phyloP scores from a whole-genome alignment of 2,329 filamentous ascomycete species.

The Lecanoromycetidae sp. region DNA sequence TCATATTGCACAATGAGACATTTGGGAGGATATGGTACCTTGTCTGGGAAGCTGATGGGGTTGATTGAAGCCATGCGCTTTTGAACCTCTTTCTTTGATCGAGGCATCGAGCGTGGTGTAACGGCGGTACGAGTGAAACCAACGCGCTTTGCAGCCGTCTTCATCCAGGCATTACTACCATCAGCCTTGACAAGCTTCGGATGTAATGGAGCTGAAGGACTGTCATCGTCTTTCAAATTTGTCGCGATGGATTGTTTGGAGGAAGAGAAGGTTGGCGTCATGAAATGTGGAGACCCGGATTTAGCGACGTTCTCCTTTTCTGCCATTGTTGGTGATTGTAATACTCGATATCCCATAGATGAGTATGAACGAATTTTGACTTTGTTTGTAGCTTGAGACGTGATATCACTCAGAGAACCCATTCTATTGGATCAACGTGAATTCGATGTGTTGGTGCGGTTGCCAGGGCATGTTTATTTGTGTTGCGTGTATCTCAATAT shows the following conservation, averaged over 20 bases:
- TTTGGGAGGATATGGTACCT: no score
- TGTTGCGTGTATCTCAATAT: no score
- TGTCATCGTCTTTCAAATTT: background rate
- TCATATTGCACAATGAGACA: no score
- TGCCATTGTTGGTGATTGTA: background rate
- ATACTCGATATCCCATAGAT: constrained; percentile 8
- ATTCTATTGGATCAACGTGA: background rate
- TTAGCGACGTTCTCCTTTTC: constrained; percentile 11
- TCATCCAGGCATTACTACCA: constrained; percentile 9
- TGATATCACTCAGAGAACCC: constrained; percentile 18
- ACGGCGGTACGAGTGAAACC: constrained; percentile 10
- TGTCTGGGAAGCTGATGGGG: constrained; percentile 14
- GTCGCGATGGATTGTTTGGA: constrained; percentile 7
- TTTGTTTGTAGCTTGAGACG: constrained; percentile 14
- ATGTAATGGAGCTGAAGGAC: constrained; percentile 1
- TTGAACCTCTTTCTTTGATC: constrained; percentile 14
- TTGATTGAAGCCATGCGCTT: constrained; percentile 1
- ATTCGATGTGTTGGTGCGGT: background rate
- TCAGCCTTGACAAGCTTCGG: constrained; percentile 4
- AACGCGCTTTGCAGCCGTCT: constrained; percentile 16
- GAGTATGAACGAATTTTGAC: constrained; percentile 10
- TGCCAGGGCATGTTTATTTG: background rate
- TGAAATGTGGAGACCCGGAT: constrained; percentile 16
- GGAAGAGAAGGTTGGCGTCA: constrained; percentile 18
- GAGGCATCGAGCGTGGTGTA: constrained; percentile 14